Base-by-base conservation (phyloP, 1,284 basidiomycete species). In the Sphaerobolus stellatus region DNA sequence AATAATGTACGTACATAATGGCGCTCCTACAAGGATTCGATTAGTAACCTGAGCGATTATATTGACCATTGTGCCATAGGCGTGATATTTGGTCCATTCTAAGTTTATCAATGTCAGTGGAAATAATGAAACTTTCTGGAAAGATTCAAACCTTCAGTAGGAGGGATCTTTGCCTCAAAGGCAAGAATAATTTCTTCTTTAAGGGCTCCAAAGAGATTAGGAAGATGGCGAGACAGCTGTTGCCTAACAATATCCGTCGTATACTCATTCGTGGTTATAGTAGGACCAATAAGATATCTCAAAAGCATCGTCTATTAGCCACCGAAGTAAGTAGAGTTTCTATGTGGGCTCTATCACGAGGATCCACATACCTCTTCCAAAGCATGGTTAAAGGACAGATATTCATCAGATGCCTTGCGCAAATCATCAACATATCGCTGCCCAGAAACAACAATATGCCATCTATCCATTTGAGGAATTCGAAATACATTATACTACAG, bases 391-490 rank as follows among this genome's bases (percentile, higher is more conserved):
- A 72, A 67, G 0, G 75, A 78, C 6, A 80, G 53, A 3, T 64
- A 58, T 14, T 75, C 70, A 18, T 75, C 75, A 0, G 69, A 62
- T 1, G 73, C 70, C 30, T 62, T 72, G 2, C 69, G 63, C 11
- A 80, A 45, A 40, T 81, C 78, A 5, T 79, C 73, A 5, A 76
- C 62, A 20, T 70, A 59, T 22, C 66, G 59, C 0, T 57, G 64
- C 4, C 64, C 70, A 27, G 62, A 70, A 1, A 77, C 55, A 24
- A 80, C 36, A 16, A 81, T 67, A 0, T 68, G 53, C 79, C 78
- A 81, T 33, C 61, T 59, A 25, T 65, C 64, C 2, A 70, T 54
- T 2, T 67, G 62, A 0, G 77, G 64, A 1, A 81, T 57, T 55
- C 75, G 78, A 68, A 79, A 81, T 3, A 67, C 61, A 0, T 56